phyloP scores from a whole-genome alignment of 1,139 yeast genomes.

The Blastobotrys illinoisensis region DNA sequence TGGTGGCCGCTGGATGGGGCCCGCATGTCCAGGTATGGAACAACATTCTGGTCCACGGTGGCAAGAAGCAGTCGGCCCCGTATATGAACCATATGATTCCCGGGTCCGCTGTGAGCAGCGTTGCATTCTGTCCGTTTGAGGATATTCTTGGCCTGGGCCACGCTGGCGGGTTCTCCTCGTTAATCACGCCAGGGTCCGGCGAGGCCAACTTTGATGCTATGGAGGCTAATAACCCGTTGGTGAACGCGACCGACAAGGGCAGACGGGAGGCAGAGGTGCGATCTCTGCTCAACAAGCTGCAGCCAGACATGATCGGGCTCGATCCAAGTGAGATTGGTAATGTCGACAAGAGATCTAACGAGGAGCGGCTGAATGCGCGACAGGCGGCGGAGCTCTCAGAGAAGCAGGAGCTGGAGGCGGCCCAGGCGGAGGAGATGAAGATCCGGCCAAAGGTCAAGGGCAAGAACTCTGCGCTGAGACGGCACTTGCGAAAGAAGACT shows the following conservation, averaged over 20 bases:
- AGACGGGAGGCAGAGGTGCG: slow-evolving; percentile 93
- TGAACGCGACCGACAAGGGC: slow-evolving; percentile 67
- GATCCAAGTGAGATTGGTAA: slow-evolving; percentile 88
- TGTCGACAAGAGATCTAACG: slow-evolving; percentile 65
- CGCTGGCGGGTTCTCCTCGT: slow-evolving; percentile 64
- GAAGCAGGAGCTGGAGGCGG: slow-evolving; percentile 30
- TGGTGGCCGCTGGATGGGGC: slow-evolving; percentile 88
- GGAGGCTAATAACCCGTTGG: slow-evolving; percentile 91
- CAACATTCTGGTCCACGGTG: slow-evolving; percentile 35
- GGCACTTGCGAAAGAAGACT: slow-evolving; percentile 76
- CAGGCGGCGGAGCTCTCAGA: slow-evolving; percentile 35
- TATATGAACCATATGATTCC: slow-evolving; percentile 89
- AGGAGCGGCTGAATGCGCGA: slow-evolving; percentile 55
- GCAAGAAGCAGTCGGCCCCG: slow-evolving; percentile 58
- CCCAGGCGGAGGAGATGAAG: slow-evolving; percentile 33
- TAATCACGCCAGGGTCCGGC: slow-evolving; percentile 95
- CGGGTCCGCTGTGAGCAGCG: slow-evolving; percentile 62
- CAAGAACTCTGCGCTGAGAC: slow-evolving; percentile 78
- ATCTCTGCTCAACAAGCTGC: slow-evolving; percentile 75
- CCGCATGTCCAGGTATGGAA: slow-evolving; percentile 74
- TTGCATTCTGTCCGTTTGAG: slow-evolving; percentile 86
- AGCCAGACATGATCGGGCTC: slow-evolving; percentile 86
- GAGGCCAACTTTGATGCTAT: slow-evolving; percentile 96
- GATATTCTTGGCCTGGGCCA: slow-evolving; percentile 92
- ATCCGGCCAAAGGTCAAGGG: slow-evolving; percentile 49